Conservation (phyloP, 2,329 filamentous ascomycete genomes). For the Stachybotrys chlorohalonatus region DNA sequence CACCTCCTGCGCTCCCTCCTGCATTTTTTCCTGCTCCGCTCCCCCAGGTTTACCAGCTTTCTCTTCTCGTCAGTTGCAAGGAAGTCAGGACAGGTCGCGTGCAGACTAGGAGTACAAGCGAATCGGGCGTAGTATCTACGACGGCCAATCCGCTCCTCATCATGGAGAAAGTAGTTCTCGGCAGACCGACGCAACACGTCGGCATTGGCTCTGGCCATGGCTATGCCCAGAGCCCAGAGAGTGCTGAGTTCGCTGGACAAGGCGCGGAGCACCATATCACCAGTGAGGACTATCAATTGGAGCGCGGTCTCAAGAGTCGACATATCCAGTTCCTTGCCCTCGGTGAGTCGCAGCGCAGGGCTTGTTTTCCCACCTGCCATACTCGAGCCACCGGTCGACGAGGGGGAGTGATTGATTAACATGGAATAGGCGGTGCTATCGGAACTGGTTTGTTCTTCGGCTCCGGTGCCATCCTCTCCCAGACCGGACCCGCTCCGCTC, state of each 20-base stretch:
- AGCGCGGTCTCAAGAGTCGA: conserved; percentile 48
- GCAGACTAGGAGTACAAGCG: too few species aligned
- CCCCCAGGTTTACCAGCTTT: too few species aligned
- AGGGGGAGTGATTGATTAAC: not conserved
- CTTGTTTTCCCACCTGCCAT: not conserved
- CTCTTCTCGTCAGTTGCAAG: too few species aligned
- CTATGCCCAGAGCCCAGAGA: not conserved
- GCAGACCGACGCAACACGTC: not conserved
- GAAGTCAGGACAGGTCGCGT: too few species aligned
- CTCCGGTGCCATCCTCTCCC: conserved; percentile 45
- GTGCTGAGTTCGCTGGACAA: not conserved
- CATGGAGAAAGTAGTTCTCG: not conserved
- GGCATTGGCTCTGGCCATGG: not conserved
- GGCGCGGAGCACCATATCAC: conserved; percentile 27
- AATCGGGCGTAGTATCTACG: too few species aligned
- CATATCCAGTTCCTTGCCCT: conserved; percentile 54
- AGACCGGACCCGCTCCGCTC: conserved; percentile 54
- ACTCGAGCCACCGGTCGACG: too few species aligned
- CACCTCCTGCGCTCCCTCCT: too few species aligned
- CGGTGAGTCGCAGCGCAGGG: conserved; percentile 18
- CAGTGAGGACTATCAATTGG: conserved; percentile 32
- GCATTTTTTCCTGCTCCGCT: too few species aligned
- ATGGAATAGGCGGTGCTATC: conserved; percentile 37
- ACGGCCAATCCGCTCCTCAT: too few species aligned
- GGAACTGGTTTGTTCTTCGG: conserved; percentile 58